A percentile compares a stretch with the other conserved stretches of the same genome.
Evolutionary conservation across 2,329 filamentous ascomycete genomes (phyloP).

Genomic region (Cladosporium cucumerinum): DNA sequence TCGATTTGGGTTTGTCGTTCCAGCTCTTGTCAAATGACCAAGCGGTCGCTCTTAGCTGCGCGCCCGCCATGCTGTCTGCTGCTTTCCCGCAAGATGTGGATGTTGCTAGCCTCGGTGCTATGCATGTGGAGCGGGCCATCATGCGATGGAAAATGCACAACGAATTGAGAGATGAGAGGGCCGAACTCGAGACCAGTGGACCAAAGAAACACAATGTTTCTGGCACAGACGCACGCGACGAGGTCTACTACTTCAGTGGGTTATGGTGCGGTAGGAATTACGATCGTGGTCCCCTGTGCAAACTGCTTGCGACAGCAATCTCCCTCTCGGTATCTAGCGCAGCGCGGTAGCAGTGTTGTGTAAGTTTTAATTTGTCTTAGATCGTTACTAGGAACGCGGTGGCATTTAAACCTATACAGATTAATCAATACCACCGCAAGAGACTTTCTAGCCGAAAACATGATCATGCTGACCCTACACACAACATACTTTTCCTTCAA

Average conservation of each 20-base stretch:
- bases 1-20: not conserved
- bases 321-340: too few species aligned
- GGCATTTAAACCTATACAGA: not conserved
- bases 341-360: too few species aligned
- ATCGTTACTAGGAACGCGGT: too few species aligned
- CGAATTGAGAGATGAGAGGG: too few species aligned
- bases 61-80: not conserved
- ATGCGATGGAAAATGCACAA: not conserved
- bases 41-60: not conserved
- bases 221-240: not conserved
- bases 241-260: not conserved
- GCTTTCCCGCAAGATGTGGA: not conserved
- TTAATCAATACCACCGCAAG: not conserved
- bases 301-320: too few species aligned
- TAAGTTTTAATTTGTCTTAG: too few species aligned
- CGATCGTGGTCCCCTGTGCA: not conserved
- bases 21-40: not conserved
- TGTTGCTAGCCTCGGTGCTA: not conserved
- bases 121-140: not conserved
- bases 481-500: not conserved
- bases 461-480: not conserved
- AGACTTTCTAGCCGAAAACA: not conserved
- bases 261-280: not conserved
- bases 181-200: not conserved
- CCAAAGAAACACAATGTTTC: not conserved